Conservation (phyloP, 2,329 filamentous ascomycete genomes). For the Diatrype stigma region DNA sequence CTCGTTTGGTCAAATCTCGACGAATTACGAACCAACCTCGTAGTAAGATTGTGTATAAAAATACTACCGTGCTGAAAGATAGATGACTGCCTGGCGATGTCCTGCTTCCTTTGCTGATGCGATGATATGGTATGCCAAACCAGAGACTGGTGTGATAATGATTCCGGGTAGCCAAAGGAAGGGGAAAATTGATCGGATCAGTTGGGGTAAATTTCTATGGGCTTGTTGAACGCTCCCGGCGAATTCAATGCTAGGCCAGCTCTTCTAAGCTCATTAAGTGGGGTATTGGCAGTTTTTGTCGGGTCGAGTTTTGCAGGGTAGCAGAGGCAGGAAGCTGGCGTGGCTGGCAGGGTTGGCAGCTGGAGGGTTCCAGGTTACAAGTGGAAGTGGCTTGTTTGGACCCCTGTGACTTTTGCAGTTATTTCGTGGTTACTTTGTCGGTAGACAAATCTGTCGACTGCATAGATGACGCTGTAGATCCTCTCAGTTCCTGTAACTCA, state of each 20-base stretch:
- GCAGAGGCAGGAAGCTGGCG: too few relatives aligned
- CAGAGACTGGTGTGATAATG: too few relatives aligned
- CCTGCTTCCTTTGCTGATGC: too few relatives aligned
- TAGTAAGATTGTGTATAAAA: too few relatives aligned
- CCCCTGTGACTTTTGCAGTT: background rate
- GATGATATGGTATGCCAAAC: background rate
- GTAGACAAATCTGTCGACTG: constrained; percentile 3
- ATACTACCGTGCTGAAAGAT: too few relatives aligned
- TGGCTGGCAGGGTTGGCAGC: too few relatives aligned
- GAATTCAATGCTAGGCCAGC: background rate
- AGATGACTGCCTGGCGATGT: too few relatives aligned
- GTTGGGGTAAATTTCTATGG: constrained; percentile 29
- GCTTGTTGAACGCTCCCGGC: constrained; percentile 20
- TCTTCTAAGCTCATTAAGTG: background rate
- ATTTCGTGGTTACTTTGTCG: background rate
- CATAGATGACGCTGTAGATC: constrained; percentile 12
- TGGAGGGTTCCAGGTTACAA: background rate
- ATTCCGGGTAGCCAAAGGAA: too few relatives aligned
- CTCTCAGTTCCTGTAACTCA: background rate
- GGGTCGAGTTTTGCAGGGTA: background rate
- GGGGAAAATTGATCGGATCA: constrained; percentile 21
- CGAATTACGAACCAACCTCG: too few relatives aligned
- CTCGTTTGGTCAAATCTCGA: too few relatives aligned
- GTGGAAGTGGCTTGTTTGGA: background rate
- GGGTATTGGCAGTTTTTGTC: background rate